Conservation (phyloP, 2,329 filamentous ascomycete species). For the Hirsutella thompsonii region DNA sequence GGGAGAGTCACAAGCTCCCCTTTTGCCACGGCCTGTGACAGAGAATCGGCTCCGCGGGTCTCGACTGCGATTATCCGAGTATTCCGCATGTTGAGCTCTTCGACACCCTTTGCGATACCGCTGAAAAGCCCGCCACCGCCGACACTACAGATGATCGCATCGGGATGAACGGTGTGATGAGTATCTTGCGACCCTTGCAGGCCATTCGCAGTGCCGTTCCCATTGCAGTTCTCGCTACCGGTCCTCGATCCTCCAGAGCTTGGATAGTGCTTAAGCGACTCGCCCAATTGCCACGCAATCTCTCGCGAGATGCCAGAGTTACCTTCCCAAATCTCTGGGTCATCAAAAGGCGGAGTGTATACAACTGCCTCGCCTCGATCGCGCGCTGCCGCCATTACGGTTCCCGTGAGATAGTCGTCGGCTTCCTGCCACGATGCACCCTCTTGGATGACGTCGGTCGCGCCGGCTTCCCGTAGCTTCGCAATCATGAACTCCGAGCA, state of each 20-base stretch:
- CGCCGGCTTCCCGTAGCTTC: constrained; percentile 49
- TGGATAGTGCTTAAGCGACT: constrained; percentile 10
- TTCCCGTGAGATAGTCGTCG: constrained; percentile 46
- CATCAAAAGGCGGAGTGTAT: constrained; percentile 56
- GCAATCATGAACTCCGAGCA: constrained; percentile 58
- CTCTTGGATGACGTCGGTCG: constrained; percentile 46
- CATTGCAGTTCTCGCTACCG: too few relatives aligned
- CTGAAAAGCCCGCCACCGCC: constrained; percentile 73
- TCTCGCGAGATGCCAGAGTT: constrained; percentile 42
- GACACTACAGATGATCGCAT: constrained; percentile 61
- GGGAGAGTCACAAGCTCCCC: constrained; percentile 46
- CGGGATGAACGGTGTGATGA: constrained; percentile 21
- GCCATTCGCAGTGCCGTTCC: too few relatives aligned
- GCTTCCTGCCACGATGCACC: constrained; percentile 59
- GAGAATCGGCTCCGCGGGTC: constrained; percentile 56
- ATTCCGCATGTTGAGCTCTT: constrained; percentile 10
- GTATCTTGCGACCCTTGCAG: too few relatives aligned
- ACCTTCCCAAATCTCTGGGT: constrained; percentile 53
- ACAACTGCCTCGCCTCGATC: constrained; percentile 27
- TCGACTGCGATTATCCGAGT: constrained; percentile 54
- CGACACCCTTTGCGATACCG: constrained; percentile 55
- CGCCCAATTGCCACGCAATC: constrained; percentile 20
- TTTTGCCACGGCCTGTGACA: constrained; percentile 42
- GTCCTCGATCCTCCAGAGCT: not conserved
- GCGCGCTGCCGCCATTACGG: constrained; percentile 27